Conservation (phyloP, 257 asterid species). For the Solanum sitiens region DNA sequence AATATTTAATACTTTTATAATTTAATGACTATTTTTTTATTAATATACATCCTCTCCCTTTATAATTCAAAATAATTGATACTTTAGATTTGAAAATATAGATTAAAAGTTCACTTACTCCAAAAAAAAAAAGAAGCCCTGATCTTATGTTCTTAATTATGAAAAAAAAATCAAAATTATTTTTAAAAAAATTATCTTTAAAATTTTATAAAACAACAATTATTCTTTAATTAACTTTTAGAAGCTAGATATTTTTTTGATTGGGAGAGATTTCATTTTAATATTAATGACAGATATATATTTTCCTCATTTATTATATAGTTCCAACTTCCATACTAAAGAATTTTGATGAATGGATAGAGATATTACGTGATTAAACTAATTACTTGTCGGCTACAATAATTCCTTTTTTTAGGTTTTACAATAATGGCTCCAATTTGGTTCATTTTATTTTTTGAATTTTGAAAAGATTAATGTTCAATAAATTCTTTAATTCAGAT, state of each 20-base stretch:
- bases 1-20: too few species aligned
- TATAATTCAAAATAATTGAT: too few species aligned
- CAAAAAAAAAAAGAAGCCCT: not conserved
- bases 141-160: too few species aligned
- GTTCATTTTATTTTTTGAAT: too few species aligned
- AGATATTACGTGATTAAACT: not conserved
- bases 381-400: not conserved
- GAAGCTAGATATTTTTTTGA: not conserved
- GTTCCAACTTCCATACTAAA: not conserved
- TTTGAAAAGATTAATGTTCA: not conserved
- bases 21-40: not conserved
- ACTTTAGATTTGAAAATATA: not conserved
- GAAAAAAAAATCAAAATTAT: not conserved
- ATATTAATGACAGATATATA: too few species aligned
- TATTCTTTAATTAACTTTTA: too few species aligned
- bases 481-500: too few species aligned
- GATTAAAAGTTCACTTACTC: not conserved
- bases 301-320: not conserved
- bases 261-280: not conserved
- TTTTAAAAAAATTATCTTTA: not conserved
- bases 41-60: not conserved
- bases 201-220: too few species aligned
- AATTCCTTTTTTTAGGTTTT: not conserved
- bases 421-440: not conserved
- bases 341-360: not conserved